These are phyloP conservation scores for Colletotrichum lini DNA, from an alignment of 2,329 filamentous ascomycete genomes.

Conservation along the genomic window DNA sequence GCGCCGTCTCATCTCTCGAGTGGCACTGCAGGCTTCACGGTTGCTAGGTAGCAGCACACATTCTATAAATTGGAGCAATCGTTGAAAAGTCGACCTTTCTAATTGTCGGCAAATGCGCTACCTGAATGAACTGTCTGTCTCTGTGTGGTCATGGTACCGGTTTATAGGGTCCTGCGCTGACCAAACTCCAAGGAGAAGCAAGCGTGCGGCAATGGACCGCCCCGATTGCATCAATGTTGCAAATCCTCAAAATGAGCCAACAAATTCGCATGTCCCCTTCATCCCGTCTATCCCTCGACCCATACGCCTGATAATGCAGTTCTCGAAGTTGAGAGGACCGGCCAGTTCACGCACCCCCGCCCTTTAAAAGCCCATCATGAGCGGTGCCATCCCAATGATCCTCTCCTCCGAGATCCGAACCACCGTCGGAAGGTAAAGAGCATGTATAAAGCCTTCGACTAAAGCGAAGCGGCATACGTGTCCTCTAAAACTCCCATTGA, in stretches of 20 bases:
- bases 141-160: too few species aligned
- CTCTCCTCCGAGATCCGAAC: neutral
- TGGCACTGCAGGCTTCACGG: neutral
- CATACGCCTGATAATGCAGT: neutral
- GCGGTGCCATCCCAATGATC: neutral
- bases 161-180: neutral
- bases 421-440: neutral
- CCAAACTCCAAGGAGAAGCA: neutral
- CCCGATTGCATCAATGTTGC: neutral
- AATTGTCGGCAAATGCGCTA: neutral
- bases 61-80: conserved; percentile 17
- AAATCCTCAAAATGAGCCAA: neutral
- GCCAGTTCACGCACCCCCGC: neutral
- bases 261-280: neutral
- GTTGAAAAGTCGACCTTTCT: neutral
- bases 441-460: neutral
- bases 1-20: neutral
- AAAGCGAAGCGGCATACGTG: neutral
- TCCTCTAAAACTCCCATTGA: neutral
- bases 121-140: neutral
- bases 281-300: neutral
- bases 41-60: conserved; percentile 25
- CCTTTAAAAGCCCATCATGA: neutral
- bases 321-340: neutral
- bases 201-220: neutral